Percentiles rank a stretch among this genome's conserved stretches.
phyloP scores from a whole-genome alignment of 495 filamentous ascomycete species.

The Hyaloscypha finlandica region DNA sequence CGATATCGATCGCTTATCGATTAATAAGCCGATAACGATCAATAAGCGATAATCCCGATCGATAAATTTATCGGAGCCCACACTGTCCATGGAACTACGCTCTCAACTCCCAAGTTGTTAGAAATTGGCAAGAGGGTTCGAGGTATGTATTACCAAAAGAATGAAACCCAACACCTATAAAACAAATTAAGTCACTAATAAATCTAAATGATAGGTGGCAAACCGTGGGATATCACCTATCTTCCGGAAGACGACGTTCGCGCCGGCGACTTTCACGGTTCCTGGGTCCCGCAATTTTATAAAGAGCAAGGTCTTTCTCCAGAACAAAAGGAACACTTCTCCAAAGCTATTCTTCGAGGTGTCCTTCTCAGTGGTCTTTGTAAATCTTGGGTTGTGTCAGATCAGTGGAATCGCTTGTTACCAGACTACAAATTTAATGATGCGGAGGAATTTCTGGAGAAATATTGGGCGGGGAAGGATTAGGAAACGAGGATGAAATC shows the following conservation, averaged over 20 bases:
- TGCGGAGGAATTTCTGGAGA: slow-evolving; percentile 7
- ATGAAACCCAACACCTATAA: background rate
- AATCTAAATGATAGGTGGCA: background rate
- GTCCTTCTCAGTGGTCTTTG: background rate
- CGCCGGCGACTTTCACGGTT: slow-evolving; percentile 2
- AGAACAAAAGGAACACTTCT: slow-evolving; percentile 2
- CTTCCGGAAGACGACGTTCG: slow-evolving; percentile 12
- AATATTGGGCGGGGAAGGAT: slow-evolving; percentile 2
- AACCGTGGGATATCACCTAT: slow-evolving; percentile 8
- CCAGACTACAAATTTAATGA: slow-evolving; percentile 10
- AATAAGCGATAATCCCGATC: no score
- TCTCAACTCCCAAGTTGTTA: slow-evolving; percentile 47
- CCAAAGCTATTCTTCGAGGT: background rate
- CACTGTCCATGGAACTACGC: slow-evolving; percentile 46
- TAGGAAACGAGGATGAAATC: background rate
- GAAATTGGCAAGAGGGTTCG: slow-evolving; percentile 49
- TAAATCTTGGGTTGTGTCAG: slow-evolving; percentile 9
- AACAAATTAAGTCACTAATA: slow-evolving; percentile 1
- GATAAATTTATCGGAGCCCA: no score
- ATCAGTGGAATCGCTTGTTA: slow-evolving; percentile 16
- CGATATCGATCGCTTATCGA: no score
- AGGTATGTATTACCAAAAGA: slow-evolving; percentile 36
- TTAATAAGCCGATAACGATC: no score
- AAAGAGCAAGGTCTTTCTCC: background rate
- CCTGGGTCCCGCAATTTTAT: slow-evolving; percentile 14